Percentiles rank a stretch among this genome's conserved stretches.
phyloP scores from a whole-genome alignment of 1,284 basidiomycete genomes.

The Irpex sp. region DNA sequence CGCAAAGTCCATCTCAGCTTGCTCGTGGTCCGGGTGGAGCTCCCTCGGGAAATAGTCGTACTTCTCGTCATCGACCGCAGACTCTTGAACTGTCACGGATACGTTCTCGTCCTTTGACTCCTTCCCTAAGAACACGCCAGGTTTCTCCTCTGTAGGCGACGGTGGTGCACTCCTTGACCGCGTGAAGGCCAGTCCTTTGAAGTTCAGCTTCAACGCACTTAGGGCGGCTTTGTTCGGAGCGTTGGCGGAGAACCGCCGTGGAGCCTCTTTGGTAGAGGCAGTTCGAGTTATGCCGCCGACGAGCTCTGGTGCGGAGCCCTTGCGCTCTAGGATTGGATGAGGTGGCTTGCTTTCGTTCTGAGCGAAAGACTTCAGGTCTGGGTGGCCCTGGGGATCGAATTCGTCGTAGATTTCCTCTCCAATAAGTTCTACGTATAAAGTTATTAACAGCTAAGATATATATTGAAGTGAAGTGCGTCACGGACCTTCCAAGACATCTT shows the following conservation, averaged over 20 bases:
- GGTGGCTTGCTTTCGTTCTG: constrained; percentile 16
- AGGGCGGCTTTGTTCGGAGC: constrained; percentile 40
- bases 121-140: not conserved
- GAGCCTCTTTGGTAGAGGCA: constrained; percentile 3
- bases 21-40: not conserved
- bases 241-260: constrained; percentile 20
- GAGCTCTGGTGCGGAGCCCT: constrained; percentile 13
- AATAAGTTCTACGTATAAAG: constrained; percentile 59
- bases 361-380: constrained; percentile 50
- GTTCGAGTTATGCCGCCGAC: not conserved
- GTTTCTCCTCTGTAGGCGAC: constrained; percentile 8
- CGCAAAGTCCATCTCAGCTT: not conserved
- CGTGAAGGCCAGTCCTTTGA: constrained; percentile 20
- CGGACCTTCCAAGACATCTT: constrained; percentile 85
- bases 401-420: constrained; percentile 90
- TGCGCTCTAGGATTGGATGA: constrained; percentile 24
- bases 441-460: not conserved
- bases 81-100: not conserved
- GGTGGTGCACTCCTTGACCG: constrained; percentile 34
- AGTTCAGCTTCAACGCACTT: constrained; percentile 20
- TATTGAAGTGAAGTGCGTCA: not conserved
- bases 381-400: constrained; percentile 64
- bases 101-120: not conserved
- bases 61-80: not conserved
- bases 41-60: not conserved